These are phyloP conservation scores for Chaetothyriales sp. DNA, from an alignment of 2,329 filamentous ascomycete genomes.

Conservation along the genomic window DNA sequence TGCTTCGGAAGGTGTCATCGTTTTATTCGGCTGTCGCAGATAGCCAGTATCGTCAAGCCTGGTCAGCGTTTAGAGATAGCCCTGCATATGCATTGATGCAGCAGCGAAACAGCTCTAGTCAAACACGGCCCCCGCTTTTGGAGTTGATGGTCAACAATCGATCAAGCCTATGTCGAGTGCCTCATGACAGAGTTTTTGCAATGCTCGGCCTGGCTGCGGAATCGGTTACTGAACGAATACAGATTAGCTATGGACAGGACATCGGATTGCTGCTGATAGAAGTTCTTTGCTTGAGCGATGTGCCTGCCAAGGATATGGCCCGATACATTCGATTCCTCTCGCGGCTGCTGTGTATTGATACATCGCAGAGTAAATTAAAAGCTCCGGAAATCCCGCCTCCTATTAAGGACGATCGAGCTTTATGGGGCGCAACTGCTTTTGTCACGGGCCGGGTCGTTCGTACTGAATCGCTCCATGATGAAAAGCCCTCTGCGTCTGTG, in stretches of 20 bases:
- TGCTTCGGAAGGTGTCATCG: too few relatives aligned
- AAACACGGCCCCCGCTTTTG: constrained; percentile 2
- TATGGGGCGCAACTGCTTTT: neutral
- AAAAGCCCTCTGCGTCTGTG: neutral
- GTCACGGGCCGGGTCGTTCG: neutral
- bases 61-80: too few relatives aligned
- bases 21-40: too few relatives aligned
- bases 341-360: neutral
- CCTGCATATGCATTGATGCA: too few relatives aligned
- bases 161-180: constrained; percentile 12
- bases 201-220: constrained; percentile 12
- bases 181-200: constrained; percentile 14
- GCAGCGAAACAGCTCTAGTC: too few relatives aligned
- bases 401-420: too few relatives aligned
- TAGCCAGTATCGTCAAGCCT: too few relatives aligned
- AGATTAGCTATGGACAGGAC: neutral
- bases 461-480: neutral
- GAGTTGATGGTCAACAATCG: constrained; percentile 10
- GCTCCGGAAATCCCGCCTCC: neutral
- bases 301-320: neutral
- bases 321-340: neutral
- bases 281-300: neutral
- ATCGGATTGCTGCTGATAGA: neutral
- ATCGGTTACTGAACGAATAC: neutral
- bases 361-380: neutral